Evolutionary conservation across 371 early-diverging fungal genomes (phyloP).

Genomic region (Lichtheimia hyalospora): DNA sequence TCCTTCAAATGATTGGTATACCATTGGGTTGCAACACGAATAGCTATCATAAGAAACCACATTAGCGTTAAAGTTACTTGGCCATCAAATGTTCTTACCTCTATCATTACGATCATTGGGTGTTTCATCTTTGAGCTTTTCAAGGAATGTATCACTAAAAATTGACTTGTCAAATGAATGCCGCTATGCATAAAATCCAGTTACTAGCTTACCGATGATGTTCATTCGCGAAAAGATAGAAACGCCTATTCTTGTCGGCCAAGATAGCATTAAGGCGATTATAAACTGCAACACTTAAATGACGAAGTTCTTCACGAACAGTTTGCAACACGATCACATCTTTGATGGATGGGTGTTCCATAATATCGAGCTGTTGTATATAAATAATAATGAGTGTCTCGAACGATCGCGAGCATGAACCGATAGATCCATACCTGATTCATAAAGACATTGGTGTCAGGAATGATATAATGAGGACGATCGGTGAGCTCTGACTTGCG

Average conservation of each 20-base stretch:
- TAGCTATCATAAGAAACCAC: slow-evolving; percentile 52
- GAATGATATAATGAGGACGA: slow-evolving; percentile 77
- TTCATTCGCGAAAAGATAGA: slow-evolving; percentile 94
- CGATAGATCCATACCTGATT: slow-evolving; percentile 68
- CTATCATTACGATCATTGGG: slow-evolving; percentile 94
- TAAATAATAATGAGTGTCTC: background rate
- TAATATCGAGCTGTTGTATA: slow-evolving; percentile 93
- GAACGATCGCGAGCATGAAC: background rate
- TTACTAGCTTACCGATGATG: slow-evolving; percentile 66
- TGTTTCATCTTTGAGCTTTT: slow-evolving; percentile 78
- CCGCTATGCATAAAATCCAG: background rate
- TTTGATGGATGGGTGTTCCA: slow-evolving; percentile 84
- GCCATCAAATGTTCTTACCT: slow-evolving; percentile 39
- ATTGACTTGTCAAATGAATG: background rate
- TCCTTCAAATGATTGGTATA: slow-evolving; percentile 70
- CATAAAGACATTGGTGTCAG: slow-evolving; percentile 95
- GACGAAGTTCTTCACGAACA: slow-evolving; percentile 87
- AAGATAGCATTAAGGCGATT: slow-evolving; percentile 78
- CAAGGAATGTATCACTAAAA: slow-evolving; percentile 82
- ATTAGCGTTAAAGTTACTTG: background rate
- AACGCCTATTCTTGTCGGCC: slow-evolving; percentile 66
- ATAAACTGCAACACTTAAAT: slow-evolving; percentile 77
- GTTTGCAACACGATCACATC: slow-evolving; percentile 94
- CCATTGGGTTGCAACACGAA: slow-evolving; percentile 86
- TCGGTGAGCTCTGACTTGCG: slow-evolving; percentile 44